Evolutionary conservation across 306 rosid species (phyloP).

Genomic region (Trifolium subterraneum): DNA sequence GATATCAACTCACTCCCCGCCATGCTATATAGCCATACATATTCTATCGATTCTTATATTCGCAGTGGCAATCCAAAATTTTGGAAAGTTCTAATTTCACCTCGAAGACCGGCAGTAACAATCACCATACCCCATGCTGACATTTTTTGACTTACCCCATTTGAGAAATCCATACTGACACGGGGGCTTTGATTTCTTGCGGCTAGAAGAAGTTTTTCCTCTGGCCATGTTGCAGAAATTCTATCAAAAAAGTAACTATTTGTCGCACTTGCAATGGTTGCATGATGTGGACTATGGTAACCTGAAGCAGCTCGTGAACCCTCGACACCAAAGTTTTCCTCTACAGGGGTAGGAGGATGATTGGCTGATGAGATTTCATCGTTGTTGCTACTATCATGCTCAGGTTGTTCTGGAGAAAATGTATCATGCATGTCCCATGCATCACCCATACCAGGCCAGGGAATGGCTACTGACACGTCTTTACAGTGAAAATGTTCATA

Average conservation of each 20-base stretch:
- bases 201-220: constrained; percentile 74
- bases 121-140: constrained; percentile 98
- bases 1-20: constrained; percentile 48
- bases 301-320: constrained; percentile 62
- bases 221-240: constrained; percentile 95
- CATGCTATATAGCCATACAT: constrained; percentile 39
- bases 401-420: constrained; percentile 54
- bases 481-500: constrained; percentile 95
- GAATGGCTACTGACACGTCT: constrained; percentile 86
- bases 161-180: constrained; percentile 65
- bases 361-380: constrained; percentile 72
- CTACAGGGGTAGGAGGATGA: constrained; percentile 98
- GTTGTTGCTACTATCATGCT: constrained; percentile 49
- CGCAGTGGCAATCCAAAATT: constrained; percentile 92
- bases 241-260: constrained; percentile 88
- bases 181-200: constrained; percentile 80
- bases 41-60: constrained; percentile 53
- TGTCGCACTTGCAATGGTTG: constrained; percentile 83
- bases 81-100: constrained; percentile 91
- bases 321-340: constrained; percentile 59
- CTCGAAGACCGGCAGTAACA: constrained; percentile 91
- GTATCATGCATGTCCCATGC: constrained; percentile 66
- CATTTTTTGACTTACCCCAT: constrained; percentile 61
- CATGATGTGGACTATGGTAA: constrained; percentile 73
- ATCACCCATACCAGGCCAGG: constrained; percentile 91